Conservation (phyloP, 164 flowering plant genomes). For the Nymphaea colorata region DNA sequence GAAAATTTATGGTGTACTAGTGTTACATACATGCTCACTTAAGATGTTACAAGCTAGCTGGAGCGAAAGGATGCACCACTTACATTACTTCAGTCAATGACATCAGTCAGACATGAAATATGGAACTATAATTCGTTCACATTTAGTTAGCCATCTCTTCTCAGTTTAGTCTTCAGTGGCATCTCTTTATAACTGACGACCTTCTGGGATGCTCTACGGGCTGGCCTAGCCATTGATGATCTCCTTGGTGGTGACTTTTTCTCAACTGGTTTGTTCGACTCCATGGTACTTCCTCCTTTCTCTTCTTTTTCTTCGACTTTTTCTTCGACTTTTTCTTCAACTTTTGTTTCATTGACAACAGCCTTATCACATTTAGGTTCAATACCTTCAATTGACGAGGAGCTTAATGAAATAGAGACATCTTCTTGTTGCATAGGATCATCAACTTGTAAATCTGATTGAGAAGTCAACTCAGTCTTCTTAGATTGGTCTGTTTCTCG, state of each 20-base stretch:
- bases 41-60: neutral
- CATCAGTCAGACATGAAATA: neutral
- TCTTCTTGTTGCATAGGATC: neutral
- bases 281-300: neutral
- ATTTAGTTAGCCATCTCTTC: constrained; percentile 17
- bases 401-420: neutral
- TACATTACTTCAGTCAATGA: no score
- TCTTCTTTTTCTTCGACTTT: neutral
- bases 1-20: no score
- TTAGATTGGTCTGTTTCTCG: neutral
- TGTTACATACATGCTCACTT: no score
- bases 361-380: neutral
- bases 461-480: neutral
- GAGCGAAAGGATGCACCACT: neutral
- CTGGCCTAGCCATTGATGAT: constrained; percentile 60
- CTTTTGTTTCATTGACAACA: neutral
- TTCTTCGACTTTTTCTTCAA: neutral
- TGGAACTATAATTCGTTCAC: neutral
- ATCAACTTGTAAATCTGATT: neutral
- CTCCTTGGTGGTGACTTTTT: constrained; percentile 11
- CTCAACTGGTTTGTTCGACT: neutral
- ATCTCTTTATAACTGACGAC: constrained; percentile 65
- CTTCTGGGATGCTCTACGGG: constrained; percentile 54
- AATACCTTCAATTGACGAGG: neutral
- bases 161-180: constrained; percentile 47